phyloP scores from a whole-genome alignment of 176 grass and related monocot genomes.

The Chrysopogon serrulatus region DNA sequence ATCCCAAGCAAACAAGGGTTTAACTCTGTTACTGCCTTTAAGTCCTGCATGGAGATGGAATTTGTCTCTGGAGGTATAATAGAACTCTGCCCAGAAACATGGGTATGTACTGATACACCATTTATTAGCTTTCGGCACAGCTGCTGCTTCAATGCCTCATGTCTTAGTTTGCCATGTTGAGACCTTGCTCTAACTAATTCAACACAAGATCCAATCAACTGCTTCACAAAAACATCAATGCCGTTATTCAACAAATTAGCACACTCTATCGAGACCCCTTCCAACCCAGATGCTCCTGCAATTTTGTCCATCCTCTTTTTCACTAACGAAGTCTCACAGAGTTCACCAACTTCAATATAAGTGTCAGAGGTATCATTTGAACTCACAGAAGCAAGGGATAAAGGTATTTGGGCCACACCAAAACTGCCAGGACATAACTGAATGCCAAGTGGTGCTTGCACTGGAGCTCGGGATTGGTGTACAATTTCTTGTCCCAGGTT shows the following conservation, averaged over 20 bases:
- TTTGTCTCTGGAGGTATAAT: conserved; percentile 28
- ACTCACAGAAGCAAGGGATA: conserved; percentile 27
- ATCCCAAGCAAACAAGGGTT: conserved; percentile 35
- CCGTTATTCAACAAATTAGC: conserved; percentile 80
- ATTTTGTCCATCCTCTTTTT: conserved; percentile 72
- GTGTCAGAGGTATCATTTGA: conserved; percentile 36
- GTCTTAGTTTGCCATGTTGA: conserved; percentile 28
- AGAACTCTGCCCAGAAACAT: conserved; percentile 26
- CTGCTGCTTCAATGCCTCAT: conserved; percentile 39
- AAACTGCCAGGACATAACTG: conserved; percentile 57
- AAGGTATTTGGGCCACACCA: conserved; percentile 41
- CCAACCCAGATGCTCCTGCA: conserved; percentile 64
- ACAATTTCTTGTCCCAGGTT: conserved; percentile 25
- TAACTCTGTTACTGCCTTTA: conserved; percentile 36
- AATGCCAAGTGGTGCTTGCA: conserved; percentile 73
- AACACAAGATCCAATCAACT: conserved; percentile 65
- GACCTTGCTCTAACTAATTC: conserved; percentile 54
- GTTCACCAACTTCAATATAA: conserved; percentile 53
- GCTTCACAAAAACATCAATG: conserved; percentile 67
- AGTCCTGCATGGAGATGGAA: conserved; percentile 38
- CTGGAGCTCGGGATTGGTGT: conserved; percentile 23
- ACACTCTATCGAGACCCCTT: conserved; percentile 65
- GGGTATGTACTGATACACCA: conserved; percentile 36
- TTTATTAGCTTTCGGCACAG: conserved; percentile 39
- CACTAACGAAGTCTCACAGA: conserved; percentile 49